A percentile compares a stretch with the other conserved stretches of the same genome.
Evolutionary conservation across 768 basidiomycete genomes (phyloP).

Genomic region (Galerina marginata): DNA sequence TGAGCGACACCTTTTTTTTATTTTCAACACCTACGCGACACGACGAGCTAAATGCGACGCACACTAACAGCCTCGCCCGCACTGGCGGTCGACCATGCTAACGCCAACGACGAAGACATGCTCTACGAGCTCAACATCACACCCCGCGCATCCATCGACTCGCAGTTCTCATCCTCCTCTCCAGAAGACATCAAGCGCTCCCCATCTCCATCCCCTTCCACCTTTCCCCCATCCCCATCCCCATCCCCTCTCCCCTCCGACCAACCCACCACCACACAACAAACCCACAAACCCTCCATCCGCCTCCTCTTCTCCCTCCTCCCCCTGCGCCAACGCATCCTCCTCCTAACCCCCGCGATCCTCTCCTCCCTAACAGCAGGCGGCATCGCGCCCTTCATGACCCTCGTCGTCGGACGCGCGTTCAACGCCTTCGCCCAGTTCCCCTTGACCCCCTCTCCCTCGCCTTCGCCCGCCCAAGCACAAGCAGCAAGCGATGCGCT

Average conservation of each 20-base stretch:
- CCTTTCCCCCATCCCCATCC: conserved; percentile 12
- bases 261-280: no score
- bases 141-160: conserved; percentile 29
- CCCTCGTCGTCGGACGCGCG: conserved; percentile 73
- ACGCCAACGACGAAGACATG: not conserved
- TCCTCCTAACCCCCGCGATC: conserved; percentile 67
- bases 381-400: conserved; percentile 85
- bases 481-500: conserved; percentile 51
- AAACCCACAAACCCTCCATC: conserved; percentile 48
- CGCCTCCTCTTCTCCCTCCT: conserved; percentile 70
- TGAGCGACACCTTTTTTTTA: not conserved
- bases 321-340: conserved; percentile 55
- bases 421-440: conserved; percentile 70
- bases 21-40: not conserved
- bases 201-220: conserved; percentile 19
- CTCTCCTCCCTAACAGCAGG: conserved; percentile 65
- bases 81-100: no score
- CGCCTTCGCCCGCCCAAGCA: conserved; percentile 3
- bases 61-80: no score
- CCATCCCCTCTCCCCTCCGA: no score
- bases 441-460: conserved; percentile 36
- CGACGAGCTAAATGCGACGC: not conserved
- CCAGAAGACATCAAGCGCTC: not conserved
- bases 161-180: not conserved
- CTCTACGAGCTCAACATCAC: conserved; percentile 29